Conservation (phyloP, 805 yeast genomes). For the Saturnispora galanensis region DNA sequence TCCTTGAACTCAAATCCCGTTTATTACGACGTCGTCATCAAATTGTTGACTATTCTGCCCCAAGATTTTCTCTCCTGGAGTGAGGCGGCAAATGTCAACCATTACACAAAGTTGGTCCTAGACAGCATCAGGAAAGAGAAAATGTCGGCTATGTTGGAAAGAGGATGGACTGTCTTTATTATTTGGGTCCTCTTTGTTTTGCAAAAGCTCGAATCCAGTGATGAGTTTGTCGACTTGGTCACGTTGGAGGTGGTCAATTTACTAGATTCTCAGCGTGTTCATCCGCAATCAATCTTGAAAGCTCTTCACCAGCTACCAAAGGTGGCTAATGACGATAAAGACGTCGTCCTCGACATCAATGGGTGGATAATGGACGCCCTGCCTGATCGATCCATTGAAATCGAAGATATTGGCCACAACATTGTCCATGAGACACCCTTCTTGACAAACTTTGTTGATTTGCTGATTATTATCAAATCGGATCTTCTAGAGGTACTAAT, state of each 20-base stretch:
- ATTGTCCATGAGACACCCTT: slow-evolving; percentile 13
- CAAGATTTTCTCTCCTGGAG: slow-evolving; percentile 12
- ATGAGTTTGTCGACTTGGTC: slow-evolving; percentile 10
- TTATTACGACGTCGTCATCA: slow-evolving; percentile 31
- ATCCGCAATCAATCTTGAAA: slow-evolving; percentile 9
- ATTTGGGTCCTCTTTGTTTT: slow-evolving; percentile 8
- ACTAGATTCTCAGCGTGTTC: slow-evolving; percentile 15
- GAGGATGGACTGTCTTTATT: slow-evolving; percentile 23
- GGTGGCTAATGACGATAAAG: slow-evolving; percentile 14
- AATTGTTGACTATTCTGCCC: slow-evolving; percentile 17
- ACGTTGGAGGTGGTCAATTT: slow-evolving; percentile 10
- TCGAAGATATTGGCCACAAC: slow-evolving; percentile 8
- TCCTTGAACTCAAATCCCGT: slow-evolving; percentile 42
- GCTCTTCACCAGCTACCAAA: slow-evolving; percentile 11
- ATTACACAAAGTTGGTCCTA: slow-evolving; percentile 14
- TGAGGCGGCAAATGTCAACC: slow-evolving; percentile 6
- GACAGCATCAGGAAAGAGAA: slow-evolving; percentile 19
- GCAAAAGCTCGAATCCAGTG: background rate
- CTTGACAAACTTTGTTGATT: slow-evolving; percentile 17
- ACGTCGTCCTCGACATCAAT: slow-evolving; percentile 17
- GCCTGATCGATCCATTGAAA: slow-evolving; percentile 16
- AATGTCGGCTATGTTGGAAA: slow-evolving; percentile 14
- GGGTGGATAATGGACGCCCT: slow-evolving; percentile 17
- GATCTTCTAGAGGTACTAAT: slow-evolving; percentile 18
- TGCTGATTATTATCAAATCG: slow-evolving; percentile 14